Evolutionary conservation across 1,284 basidiomycete genomes (phyloP).

Genomic region (Irpex sp.): DNA sequence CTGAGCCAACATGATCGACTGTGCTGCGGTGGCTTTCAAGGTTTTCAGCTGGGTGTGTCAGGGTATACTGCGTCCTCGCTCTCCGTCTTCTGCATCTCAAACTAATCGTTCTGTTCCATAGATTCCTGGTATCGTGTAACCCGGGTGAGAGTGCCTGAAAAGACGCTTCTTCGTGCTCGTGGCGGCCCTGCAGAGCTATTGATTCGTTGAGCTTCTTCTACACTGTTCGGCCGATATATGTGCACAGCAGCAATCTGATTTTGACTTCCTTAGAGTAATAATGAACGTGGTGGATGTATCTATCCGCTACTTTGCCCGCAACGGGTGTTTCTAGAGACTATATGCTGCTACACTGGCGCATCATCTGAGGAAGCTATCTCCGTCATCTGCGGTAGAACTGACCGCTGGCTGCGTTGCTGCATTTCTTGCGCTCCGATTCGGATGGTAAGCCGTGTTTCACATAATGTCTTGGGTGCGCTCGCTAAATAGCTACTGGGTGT

Average conservation of each 20-base stretch:
- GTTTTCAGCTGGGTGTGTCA: too few species aligned
- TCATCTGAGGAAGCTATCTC: too few species aligned
- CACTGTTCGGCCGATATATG: background rate
- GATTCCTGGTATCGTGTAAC: background rate
- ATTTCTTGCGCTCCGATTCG: background rate
- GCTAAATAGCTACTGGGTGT: background rate
- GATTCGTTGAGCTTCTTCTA: background rate
- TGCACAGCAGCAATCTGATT: background rate
- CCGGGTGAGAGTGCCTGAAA: background rate
- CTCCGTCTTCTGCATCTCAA: background rate
- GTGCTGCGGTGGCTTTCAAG: background rate
- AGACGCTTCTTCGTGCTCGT: background rate
- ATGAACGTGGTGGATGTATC: background rate
- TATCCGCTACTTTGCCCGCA: too few species aligned
- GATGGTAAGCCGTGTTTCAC: too few species aligned
- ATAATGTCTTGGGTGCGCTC: background rate
- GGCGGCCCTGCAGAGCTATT: background rate
- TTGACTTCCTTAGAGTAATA: background rate
- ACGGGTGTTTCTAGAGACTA: too few species aligned
- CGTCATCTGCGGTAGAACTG: too few species aligned
- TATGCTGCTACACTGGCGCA: too few species aligned
- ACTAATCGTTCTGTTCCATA: background rate
- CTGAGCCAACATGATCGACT: background rate
- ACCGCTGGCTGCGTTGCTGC: background rate
- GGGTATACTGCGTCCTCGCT: too few species aligned